Evolutionary conservation across 163 green algal genomes (phyloP), one percentile per base, ranked within the genome.

Genomic region (Chlamydomonas reinhardtii): DNA sequence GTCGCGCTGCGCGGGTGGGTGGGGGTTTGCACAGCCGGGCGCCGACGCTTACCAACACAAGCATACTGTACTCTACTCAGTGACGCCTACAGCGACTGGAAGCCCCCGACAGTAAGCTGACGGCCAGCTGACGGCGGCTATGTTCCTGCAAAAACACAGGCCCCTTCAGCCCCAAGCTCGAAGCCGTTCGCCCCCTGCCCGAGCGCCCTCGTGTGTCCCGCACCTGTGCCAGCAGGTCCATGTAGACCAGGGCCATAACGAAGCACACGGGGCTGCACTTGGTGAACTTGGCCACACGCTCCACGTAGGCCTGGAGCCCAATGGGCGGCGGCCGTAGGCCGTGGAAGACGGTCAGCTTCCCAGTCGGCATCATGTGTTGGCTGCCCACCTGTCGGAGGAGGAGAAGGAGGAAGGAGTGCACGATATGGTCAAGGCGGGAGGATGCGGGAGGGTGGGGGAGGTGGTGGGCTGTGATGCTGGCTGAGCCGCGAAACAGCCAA

Each of bases 181-280:
- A 48, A 48, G 5, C 39, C 39, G 39, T 14, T 19, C 48, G 11
- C 14, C 9, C 48, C 6, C 9, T 56, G 4, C 69, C 2, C n/a
- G n/a, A n/a, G n/a, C n/a, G n/a, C n/a, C n/a, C n/a, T n/a, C n/a
- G n/a, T n/a, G n/a, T n/a, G n/a, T n/a, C n/a, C 20, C 48, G 35
- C 24, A 91, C 87, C 90, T 89, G 68, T 2, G 82, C 82, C 27
- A 95, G 76, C 31, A 91, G 87, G 70, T 97, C 91, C 83, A 97
- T 86, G 84, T 97, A 97, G 19, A 90, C 85, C 64, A 96, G 89
- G 0, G 92, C 92, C 87, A 95, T 92, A 25, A 94, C 77, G 76
- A 97, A 97, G 85, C 94, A 97, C 6, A 92, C 88, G 3, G 93
- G 93, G 82, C 92, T 96, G 91, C 94, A 97, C 83, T 95, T 94